phyloP scores from a whole-genome alignment of 148 eudicot species.

The Polygonum maritimum region DNA sequence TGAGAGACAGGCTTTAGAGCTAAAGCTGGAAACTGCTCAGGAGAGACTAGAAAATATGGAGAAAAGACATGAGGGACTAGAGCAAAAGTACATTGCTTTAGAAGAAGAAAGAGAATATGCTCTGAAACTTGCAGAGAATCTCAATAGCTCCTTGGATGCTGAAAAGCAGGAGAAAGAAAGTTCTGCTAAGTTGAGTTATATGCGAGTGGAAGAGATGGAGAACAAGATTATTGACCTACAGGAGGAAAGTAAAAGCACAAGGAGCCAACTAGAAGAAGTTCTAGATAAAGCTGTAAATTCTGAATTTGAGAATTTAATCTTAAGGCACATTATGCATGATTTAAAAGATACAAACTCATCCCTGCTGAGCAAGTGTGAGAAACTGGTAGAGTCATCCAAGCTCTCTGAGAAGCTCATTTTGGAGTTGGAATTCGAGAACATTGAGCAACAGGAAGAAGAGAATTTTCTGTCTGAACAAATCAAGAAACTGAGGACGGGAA shows the following conservation, averaged over 20 bases:
- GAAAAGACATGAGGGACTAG: conserved; percentile 42
- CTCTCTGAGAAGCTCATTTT: conserved; percentile 53
- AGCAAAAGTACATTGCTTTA: conserved; percentile 34
- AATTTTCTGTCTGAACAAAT: conserved; percentile 45
- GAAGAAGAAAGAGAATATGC: conserved; percentile 51
- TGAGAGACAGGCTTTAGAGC: conserved; percentile 42
- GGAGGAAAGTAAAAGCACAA: conserved; percentile 36
- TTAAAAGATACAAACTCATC: conserved; percentile 42
- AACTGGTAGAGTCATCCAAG: conserved; percentile 50
- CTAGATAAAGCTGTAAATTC: conserved; percentile 48
- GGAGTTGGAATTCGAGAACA: conserved; percentile 42
- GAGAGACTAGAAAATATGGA: conserved; percentile 41
- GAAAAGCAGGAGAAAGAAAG: conserved; percentile 50
- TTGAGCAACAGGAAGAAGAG: conserved; percentile 45
- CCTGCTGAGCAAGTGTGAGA: conserved; percentile 45
- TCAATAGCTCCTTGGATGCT: conserved; percentile 35
- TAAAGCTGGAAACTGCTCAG: conserved; percentile 46
- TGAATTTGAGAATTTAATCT: conserved; percentile 66
- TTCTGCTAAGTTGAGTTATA: conserved; percentile 28
- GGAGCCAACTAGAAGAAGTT: conserved; percentile 51
- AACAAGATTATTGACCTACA: conserved; percentile 40
- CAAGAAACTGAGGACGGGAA: conserved; percentile 41
- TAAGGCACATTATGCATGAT: conserved; percentile 48
- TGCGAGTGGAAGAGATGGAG: conserved; percentile 34
- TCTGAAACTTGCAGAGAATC: conserved; percentile 36